A percentile compares a stretch with the other conserved stretches of the same genome.
These are phyloP conservation scores for Porodaedalea pini DNA, from an alignment of 1,284 basidiomycete species.

Conservation along the genomic window DNA sequence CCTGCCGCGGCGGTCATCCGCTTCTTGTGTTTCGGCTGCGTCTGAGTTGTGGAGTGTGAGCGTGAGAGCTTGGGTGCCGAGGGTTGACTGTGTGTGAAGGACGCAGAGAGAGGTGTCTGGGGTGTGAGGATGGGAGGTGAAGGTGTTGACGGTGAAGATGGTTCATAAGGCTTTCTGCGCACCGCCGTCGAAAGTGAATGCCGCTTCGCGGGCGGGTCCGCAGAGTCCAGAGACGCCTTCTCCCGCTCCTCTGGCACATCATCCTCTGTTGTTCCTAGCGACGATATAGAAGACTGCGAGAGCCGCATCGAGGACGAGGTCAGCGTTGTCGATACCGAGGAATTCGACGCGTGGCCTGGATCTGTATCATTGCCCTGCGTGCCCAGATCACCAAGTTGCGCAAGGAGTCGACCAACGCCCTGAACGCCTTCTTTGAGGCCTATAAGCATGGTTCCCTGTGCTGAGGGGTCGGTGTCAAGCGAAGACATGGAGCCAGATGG, in stretches of 20 bases:
- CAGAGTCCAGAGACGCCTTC: background rate
- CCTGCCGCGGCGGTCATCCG: constrained; percentile 14
- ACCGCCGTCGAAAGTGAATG: constrained; percentile 9
- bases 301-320: constrained; percentile 29
- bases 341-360: constrained; percentile 25
- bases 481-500: constrained; percentile 20
- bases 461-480: constrained; percentile 5
- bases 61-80: background rate
- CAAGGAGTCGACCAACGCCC: constrained; percentile 49
- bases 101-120: constrained; percentile 4
- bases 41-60: background rate
- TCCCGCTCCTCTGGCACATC: background rate
- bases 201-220: background rate
- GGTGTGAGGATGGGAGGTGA: constrained; percentile 9
- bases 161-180: constrained; percentile 12
- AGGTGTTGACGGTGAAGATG: constrained; percentile 11
- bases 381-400: constrained; percentile 37
- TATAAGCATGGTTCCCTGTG: constrained; percentile 41
- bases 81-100: background rate
- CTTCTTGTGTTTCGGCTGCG: constrained; percentile 7
- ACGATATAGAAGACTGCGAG: constrained; percentile 39
- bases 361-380: constrained; percentile 23
- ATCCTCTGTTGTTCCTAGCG: constrained; percentile 23
- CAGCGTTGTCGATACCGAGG: constrained; percentile 30
- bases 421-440: constrained; percentile 67